Evolutionary conservation across 2,329 filamentous ascomycete genomes (phyloP), one percentile per base, ranked within the genome.

Genomic region (Aspergillus sp.): DNA sequence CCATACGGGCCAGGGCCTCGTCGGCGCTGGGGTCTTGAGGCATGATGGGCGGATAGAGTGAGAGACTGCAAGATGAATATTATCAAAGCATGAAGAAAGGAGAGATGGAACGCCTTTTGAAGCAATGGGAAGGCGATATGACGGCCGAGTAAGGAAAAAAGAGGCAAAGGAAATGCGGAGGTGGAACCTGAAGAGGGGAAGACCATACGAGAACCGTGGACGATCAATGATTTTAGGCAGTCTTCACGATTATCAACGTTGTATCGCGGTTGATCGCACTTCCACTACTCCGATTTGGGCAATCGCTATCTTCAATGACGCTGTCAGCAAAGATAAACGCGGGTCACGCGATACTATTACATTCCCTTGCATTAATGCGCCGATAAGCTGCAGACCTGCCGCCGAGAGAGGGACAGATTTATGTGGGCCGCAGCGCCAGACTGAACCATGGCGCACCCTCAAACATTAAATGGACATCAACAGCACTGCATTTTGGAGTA

Each of bases 1-100:
- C 87, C 85, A 89, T 85, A 64, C 80, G 81, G 59, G 82, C 85
- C 66, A 88, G 79, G 52, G 83, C 82, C 60, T 82, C 83, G 69
- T 88, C 83, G 59, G 85, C 85, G 57, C 60, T 72, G 64, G 67
- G 69, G 60, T 73, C 68, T 66, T 70, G 56, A 45, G 62, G 62
- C 58, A 61, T 61, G 41, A 50, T 54, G 40, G 48, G n/a, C 15
- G 27, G 27, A 30, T 30, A 37, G n/a, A 30, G 7, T 13, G 37
- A 44, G 45, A 15, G 12, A 22, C n/a, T 3, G 7, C 9, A 12
- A 2, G 27, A 48, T 19, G 54, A 33, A 12, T 49, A 33, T 34
- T 48, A 37, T 51, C 41, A 33, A 42, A 57, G 42, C 27, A 51
- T 34, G 17, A 37, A 51, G 55, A 46, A 39, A 19, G 39, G 33